A percentile compares a stretch with the other conserved stretches of the same genome.
Conservation (phyloP, 177 flowering plant species). For the Vitis hybrid region DNA sequence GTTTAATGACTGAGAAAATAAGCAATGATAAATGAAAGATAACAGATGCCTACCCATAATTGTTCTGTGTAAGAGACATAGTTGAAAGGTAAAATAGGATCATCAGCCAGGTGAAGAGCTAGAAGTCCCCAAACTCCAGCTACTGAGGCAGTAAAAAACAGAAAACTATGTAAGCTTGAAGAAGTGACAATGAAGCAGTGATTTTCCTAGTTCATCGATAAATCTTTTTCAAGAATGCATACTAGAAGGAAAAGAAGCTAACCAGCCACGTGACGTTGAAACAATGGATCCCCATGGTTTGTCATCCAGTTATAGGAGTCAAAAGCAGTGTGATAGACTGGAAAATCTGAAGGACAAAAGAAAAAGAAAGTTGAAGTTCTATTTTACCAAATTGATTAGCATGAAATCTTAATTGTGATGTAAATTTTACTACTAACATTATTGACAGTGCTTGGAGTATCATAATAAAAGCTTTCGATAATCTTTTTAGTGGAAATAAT, state of each 20-base stretch:
- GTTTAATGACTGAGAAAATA: neutral
- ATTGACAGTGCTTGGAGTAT: neutral
- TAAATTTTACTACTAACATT: neutral
- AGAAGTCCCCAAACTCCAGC: too few relatives aligned
- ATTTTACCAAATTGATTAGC: constrained; percentile 9
- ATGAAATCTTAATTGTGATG: neutral
- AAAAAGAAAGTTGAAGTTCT: neutral
- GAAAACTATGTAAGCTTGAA: too few relatives aligned
- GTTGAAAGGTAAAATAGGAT: constrained; percentile 72
- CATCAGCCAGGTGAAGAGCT: constrained; percentile 78
- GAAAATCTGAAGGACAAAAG: constrained; percentile 58
- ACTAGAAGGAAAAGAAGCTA: too few relatives aligned
- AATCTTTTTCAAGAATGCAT: too few relatives aligned
- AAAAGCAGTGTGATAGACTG: constrained; percentile 93
- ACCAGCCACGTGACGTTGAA: too few relatives aligned
- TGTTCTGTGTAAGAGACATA: constrained; percentile 69
- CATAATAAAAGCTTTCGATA: neutral
- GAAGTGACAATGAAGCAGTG: too few relatives aligned
- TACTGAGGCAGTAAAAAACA: too few relatives aligned
- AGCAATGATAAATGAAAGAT: neutral
- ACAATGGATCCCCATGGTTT: constrained; percentile 65
- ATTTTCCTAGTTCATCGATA: too few relatives aligned
- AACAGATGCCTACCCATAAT: constrained; percentile 49
- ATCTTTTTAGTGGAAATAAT: neutral
- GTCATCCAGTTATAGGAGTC: constrained; percentile 87